Percentiles rank a stretch among this genome's conserved stretches.
phyloP scores from a whole-genome alignment of 768 basidiomycete species.

The Russula sp. region DNA sequence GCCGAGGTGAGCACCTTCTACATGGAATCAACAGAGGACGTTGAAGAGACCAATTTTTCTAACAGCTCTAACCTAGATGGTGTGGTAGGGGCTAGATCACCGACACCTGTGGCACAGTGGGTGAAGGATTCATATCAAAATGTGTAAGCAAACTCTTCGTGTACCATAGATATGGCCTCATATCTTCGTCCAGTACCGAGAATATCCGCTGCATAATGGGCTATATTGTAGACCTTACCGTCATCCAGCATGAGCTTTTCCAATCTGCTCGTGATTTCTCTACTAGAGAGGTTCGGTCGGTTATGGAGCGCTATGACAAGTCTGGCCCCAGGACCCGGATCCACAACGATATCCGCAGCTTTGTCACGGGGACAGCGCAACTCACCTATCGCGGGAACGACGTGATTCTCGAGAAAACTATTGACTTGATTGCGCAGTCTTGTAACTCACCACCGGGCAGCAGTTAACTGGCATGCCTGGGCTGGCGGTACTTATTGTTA shows the following conservation, averaged over 20 bases:
- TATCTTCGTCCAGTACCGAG: background rate
- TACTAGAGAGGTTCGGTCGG: background rate
- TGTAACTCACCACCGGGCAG: background rate
- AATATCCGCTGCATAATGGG: slow-evolving; percentile 6
- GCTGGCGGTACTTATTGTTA: background rate
- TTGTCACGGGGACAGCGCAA: background rate
- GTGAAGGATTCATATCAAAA: background rate
- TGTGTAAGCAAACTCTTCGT: background rate
- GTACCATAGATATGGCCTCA: background rate
- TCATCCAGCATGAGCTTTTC: background rate
- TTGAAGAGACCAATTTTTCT: background rate
- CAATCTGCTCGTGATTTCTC: background rate
- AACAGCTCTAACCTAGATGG: background rate
- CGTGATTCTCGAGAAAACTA: slow-evolving; percentile 9
- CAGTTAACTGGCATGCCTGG: background rate
- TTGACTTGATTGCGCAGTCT: slow-evolving; percentile 9
- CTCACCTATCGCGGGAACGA: slow-evolving; percentile 1
- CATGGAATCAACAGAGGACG: background rate
- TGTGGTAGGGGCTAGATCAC: too few relatives aligned
- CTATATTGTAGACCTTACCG: slow-evolving; percentile 5
- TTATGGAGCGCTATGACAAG: background rate
- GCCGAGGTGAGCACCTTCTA: background rate
- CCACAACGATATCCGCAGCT: background rate
- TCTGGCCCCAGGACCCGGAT: background rate
- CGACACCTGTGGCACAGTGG: background rate